Base-by-base conservation (phyloP, 345 rosid species). In the Dipteronia dyeriana region DNA sequence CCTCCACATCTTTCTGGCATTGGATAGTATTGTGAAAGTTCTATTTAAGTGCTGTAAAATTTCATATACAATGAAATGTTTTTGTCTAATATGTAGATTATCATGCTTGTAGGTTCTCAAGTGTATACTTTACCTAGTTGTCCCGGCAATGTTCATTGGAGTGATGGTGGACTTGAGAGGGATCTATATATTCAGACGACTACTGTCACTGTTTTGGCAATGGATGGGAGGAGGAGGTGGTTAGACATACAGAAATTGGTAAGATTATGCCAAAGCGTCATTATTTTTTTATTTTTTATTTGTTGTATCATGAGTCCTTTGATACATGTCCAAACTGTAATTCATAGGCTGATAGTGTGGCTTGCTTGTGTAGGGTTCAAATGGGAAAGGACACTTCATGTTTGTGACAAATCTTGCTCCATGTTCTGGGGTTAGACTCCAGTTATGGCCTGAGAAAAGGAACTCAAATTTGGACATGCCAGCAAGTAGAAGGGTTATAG, bases 211-310 rank as follows among this genome's bases (percentile, higher is more conserved):
- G 88, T 94, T 83, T 91, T 96, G 91, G 99, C 99, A 71, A 96
- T 96, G 99, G 99, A 96, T 79, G 99, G 99, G 75, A 94, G 94
- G 86, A 87, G 97, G 83, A 90, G 99, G 72, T 96, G 99, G 99
- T 81, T 96, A 84, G 99, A 96, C 87, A 90, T 94, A 83, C 83
- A 87, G 57, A 84, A 88, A 81, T 84, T 92, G 97, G 99, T 96
- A 71, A 85, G 94, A 81, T 45, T 71, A 73, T 72, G 56, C 65
- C 74, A 57, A 68, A 68, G 41, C 47, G 78, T 78, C 78, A 3
- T 69, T 57, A 13, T 31, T 19, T 59, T 70, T 7, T 45, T n/a
- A n/a, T n/a, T n/a, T n/a, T n/a, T n/a, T n/a, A n/a, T n/a, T n/a
- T n/a, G n/a, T 59, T 57, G 61, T 65, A 49, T 1, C 20, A 2